Conservation (phyloP, 129 eudicot genomes). For the Flaveria ramosissima region DNA sequence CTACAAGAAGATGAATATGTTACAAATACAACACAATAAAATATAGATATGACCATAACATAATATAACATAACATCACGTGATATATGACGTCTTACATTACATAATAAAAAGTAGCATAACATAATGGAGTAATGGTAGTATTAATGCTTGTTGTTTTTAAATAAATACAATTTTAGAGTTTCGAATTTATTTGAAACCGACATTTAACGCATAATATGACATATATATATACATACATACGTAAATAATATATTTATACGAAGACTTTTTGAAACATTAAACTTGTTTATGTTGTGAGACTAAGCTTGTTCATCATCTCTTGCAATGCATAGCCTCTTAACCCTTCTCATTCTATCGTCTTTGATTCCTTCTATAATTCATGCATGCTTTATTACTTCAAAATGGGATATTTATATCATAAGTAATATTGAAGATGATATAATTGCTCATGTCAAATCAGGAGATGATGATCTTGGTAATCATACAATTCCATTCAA, state of each 20-base stretch:
- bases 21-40: no score
- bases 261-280: background rate
- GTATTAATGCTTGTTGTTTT: background rate
- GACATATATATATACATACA: no score
- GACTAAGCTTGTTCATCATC: background rate
- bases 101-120: no score
- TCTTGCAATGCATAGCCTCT: background rate
- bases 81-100: no score
- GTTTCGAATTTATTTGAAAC: no score
- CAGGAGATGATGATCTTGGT: conserved; percentile 32
- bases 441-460: conserved; percentile 19
- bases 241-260: background rate
- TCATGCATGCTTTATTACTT: background rate
- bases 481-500: background rate
- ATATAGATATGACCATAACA: no score
- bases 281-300: background rate
- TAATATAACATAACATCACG: no score
- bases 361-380: conserved; percentile 7
- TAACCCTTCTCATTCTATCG: conserved; percentile 1
- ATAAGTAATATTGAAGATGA: background rate
- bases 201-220: no score
- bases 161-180: no score
- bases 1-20: no score
- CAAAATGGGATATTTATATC: conserved; percentile 17
- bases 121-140: background rate